A percentile compares a stretch with the other conserved stretches of the same genome.
Evolutionary conservation across 176 grass and related monocot species (phyloP).

Genomic region (Rhipidocladum racemiflorum): DNA sequence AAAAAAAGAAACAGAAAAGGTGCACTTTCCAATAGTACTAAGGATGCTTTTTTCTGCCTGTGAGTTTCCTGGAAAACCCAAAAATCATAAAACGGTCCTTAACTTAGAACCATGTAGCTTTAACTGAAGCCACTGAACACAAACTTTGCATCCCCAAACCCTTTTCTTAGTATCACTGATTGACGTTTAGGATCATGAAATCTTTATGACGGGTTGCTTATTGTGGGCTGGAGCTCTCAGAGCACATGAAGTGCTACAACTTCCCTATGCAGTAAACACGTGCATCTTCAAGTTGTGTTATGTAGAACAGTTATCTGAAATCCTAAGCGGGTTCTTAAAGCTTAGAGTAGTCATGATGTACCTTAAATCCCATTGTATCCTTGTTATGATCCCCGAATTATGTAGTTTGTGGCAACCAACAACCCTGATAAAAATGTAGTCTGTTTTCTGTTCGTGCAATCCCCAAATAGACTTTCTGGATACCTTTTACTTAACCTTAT

Average conservation of each 20-base stretch:
- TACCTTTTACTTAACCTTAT: neutral
- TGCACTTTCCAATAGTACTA: conserved; percentile 1
- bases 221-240: neutral
- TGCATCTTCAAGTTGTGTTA: neutral
- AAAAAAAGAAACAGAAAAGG: neutral
- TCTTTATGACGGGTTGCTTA: neutral
- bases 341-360: neutral
- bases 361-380: neutral
- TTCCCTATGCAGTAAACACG: neutral
- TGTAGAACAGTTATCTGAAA: neutral
- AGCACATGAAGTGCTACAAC: neutral
- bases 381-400: neutral
- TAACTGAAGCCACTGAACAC: neutral
- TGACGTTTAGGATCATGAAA: neutral
- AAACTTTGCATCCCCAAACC: neutral
- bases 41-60: neutral
- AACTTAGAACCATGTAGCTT: conserved; percentile 8
- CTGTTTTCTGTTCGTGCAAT: conserved; percentile 1
- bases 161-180: neutral
- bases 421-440: neutral
- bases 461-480: neutral
- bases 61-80: neutral
- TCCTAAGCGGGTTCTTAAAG: neutral
- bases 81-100: neutral
- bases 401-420: neutral